A percentile compares a stretch with the other conserved stretches of the same genome.
Conservation (phyloP, 257 asterid species). For the Petunia secreta region DNA sequence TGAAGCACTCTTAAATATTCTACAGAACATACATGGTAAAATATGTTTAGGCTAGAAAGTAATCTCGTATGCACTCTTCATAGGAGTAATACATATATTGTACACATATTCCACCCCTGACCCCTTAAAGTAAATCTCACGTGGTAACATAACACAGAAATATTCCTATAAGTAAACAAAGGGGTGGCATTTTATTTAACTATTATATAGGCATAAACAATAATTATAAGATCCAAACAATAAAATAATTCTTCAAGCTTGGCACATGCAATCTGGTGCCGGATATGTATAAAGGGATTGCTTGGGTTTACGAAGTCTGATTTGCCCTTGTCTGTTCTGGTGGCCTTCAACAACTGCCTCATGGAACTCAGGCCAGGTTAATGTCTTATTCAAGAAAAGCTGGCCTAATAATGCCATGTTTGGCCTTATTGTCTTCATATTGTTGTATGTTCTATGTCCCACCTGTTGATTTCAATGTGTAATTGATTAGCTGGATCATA, state of each 20-base stretch:
- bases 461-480: constrained; percentile 46
- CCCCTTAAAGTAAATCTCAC: background rate
- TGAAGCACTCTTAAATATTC: background rate
- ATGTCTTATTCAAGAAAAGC: constrained; percentile 81
- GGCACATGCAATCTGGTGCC: constrained; percentile 96
- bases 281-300: constrained; percentile 92
- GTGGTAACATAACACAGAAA: constrained; percentile 26
- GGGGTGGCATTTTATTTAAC: constrained; percentile 28
- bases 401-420: constrained; percentile 88
- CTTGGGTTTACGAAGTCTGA: constrained; percentile 65
- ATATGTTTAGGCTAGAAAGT: constrained; percentile 19
- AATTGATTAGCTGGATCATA: background rate
- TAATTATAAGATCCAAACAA: constrained; percentile 10
- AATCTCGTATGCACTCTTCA: constrained; percentile 21
- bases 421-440: constrained; percentile 83
- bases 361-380: constrained; percentile 78
- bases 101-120: constrained; percentile 28
- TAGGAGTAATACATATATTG: constrained; percentile 13
- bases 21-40: background rate
- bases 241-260: constrained; percentile 37
- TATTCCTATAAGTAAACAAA: constrained; percentile 17
- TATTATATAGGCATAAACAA: constrained; percentile 29
- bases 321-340: constrained; percentile 76
- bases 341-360: constrained; percentile 74
- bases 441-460: constrained; percentile 76